Evolutionary conservation across 495 filamentous ascomycete species (phyloP), one percentile per base, ranked within the genome.

Genomic region (Podospora conica): DNA sequence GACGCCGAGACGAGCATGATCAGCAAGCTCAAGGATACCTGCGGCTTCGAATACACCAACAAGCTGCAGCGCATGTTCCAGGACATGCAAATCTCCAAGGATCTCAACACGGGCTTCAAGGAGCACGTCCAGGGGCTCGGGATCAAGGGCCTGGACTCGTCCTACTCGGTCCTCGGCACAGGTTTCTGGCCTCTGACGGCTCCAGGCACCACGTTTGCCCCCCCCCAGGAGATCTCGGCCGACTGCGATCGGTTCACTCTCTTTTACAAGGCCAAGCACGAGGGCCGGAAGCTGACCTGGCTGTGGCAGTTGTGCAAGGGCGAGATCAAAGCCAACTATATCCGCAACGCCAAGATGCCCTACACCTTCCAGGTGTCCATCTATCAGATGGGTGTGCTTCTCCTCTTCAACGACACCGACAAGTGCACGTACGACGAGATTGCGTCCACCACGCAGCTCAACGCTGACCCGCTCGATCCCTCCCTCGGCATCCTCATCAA

Each of bases 61-160:
- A 98, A 97, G 77, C 82, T 99, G 58, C 95, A 98, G 80, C 93
- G 96, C 71, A 99, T 99, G 95, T 98, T 98, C 85, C 93, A 97
- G 75, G 95, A 99, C 71, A 98, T 99, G 79, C 95, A 97, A 75
- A 95, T 96, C 60, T 97, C 93, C 70, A 96, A 96, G 76, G 96
- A 98, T 79, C 87, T 99, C 61, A 98, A 99, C 77, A 83, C 84
- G 40, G 85, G 85, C 40, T 98, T 94, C 84, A 88, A 89, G 74
- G 81, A 80, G 57, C 80, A 83, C 58, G 65, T 86, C 48, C 80
- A 84, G 20, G 84, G 84, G 66, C 81, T 83, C 9, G 69, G 60
- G 33, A n/a, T 55, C 24, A 69, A 77, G 67, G 67, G 66, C 3
- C 85, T 90, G 31, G 93, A 96, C 72, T 86, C 92, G 9, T 83